These are phyloP conservation scores for Cryphonectria radicalis DNA, from an alignment of 2,329 filamentous ascomycete genomes.

Conservation along the genomic window DNA sequence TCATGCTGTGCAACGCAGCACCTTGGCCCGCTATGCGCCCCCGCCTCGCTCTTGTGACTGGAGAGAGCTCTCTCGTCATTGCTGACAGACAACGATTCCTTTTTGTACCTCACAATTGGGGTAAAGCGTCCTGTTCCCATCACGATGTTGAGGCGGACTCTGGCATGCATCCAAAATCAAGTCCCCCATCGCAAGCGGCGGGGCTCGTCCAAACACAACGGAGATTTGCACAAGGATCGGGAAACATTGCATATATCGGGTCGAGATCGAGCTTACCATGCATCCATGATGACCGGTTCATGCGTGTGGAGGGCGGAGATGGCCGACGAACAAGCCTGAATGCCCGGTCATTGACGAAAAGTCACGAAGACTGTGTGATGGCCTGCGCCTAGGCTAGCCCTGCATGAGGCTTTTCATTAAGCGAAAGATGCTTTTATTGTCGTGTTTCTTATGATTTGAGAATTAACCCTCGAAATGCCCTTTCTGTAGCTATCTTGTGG, in stretches of 20 bases:
- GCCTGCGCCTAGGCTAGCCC: not conserved
- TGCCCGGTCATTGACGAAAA: not conserved
- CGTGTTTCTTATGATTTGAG: not conserved
- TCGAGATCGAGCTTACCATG: conserved; percentile 9
- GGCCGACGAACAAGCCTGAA: conserved; percentile 7
- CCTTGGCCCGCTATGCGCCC: not conserved
- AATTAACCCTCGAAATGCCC: not conserved
- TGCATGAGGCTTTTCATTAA: not conserved
- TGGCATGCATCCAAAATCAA: not conserved
- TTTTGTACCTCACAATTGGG: not conserved
- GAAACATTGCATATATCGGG: conserved; percentile 8
- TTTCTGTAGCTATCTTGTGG: not conserved
- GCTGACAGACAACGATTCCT: not conserved
- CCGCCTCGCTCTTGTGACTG: not conserved
- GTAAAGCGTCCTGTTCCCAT: not conserved
- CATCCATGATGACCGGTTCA: not conserved
- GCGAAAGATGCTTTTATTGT: not conserved
- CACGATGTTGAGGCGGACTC: not conserved
- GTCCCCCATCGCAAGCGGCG: not conserved
- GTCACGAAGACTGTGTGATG: not conserved
- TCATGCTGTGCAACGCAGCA: conserved; percentile 26
- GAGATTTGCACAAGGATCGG: conserved; percentile 16
- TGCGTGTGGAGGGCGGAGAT: conserved; percentile 20
- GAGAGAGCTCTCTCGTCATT: not conserved
- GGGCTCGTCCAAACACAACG: not conserved